Evolutionary conservation across 768 basidiomycete genomes (phyloP).

Genomic region (Termitomyces sp.): DNA sequence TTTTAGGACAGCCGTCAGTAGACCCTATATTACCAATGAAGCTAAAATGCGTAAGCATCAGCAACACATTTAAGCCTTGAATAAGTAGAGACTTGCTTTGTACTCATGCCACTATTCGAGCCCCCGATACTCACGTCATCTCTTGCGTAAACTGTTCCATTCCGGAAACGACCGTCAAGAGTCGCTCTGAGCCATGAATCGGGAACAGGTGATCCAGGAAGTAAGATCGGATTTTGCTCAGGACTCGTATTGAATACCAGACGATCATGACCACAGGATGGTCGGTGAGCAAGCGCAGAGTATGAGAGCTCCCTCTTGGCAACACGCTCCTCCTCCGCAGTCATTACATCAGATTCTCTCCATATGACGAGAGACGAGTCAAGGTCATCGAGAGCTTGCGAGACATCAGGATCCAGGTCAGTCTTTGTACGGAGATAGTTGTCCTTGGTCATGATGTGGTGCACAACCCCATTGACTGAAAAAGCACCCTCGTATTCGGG

Average conservation of each 20-base stretch:
- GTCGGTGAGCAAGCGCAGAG: conserved; percentile 12
- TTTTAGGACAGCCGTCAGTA: conserved; percentile 63
- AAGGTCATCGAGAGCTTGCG: conserved; percentile 30
- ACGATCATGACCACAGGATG: conserved; percentile 64
- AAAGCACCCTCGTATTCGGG: conserved; percentile 77
- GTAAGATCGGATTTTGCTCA: conserved; percentile 44
- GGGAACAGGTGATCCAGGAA: conserved; percentile 17
- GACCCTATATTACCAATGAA: conserved; percentile 67
- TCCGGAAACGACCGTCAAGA: conserved; percentile 24
- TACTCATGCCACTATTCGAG: conserved; percentile 33
- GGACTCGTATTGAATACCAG: conserved; percentile 63
- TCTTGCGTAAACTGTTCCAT: conserved; percentile 34
- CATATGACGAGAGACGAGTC: conserved; percentile 63
- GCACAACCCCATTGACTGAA: conserved; percentile 55
- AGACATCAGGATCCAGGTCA: conserved; percentile 46
- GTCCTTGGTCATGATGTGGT: conserved; percentile 67
- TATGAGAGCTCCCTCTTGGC: conserved; percentile 23
- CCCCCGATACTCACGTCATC: conserved; percentile 52
- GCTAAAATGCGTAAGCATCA: conserved; percentile 28
- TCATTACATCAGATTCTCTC: conserved; percentile 66
- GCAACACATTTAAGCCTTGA: neutral
- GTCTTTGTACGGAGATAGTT: conserved; percentile 63
- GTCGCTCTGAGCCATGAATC: conserved; percentile 38
- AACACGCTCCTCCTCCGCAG: conserved; percentile 39
- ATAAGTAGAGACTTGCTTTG: conserved; percentile 38